Conservation (phyloP, 306 rosid genomes). For the Dalbergia oliveri region DNA sequence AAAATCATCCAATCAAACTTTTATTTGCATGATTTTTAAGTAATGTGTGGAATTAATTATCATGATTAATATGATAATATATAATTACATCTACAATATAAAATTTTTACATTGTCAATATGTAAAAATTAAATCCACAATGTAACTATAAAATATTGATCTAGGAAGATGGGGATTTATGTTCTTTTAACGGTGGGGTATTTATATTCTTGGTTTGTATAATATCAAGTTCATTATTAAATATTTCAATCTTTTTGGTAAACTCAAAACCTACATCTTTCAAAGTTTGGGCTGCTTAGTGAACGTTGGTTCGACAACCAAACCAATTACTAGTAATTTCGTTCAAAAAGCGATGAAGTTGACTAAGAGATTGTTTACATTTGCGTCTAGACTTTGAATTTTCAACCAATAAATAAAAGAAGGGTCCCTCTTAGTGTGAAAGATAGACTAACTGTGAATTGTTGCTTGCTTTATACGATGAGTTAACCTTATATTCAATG, state of each 20-base stretch:
- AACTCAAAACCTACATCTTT: not conserved
- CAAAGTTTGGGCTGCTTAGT: conserved; percentile 7
- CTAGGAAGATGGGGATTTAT: too few species aligned
- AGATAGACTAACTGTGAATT: not conserved
- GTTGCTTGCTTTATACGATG: not conserved
- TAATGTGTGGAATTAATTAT: too few species aligned
- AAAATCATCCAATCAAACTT: too few species aligned
- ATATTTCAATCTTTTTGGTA: not conserved
- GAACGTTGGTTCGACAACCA: not conserved
- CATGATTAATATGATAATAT: too few species aligned
- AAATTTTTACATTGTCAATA: too few species aligned
- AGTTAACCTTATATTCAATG: not conserved
- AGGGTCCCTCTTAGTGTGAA: not conserved
- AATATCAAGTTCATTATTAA: too few species aligned
- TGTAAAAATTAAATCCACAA: too few species aligned
- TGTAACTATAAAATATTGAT: too few species aligned
- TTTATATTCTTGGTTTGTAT: too few species aligned
- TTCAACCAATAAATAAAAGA: not conserved
- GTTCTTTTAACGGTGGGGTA: too few species aligned
- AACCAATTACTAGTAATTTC: not conserved
- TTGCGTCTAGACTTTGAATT: not conserved
- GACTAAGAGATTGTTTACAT: not conserved
- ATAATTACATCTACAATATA: too few species aligned
- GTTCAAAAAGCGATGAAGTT: conserved; percentile 12
- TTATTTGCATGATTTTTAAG: too few species aligned